Percentiles rank a stretch among this genome's conserved stretches.
Conservation (phyloP, 257 asterid species). For the Salvia miltiorrhiza region DNA sequence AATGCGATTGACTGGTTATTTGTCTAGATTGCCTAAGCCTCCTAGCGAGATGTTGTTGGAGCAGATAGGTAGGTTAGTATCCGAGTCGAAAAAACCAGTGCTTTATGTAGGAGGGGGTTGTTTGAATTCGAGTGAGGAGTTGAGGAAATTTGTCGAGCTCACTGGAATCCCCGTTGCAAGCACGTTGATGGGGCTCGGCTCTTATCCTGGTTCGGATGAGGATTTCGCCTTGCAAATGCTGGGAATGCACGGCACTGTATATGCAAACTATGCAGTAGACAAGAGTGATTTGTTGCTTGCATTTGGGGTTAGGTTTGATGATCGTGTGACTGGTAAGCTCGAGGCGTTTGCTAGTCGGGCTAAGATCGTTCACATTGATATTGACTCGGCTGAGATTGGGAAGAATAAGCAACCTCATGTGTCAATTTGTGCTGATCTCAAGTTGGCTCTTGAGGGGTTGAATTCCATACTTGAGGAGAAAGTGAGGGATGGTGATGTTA, state of each 20-base stretch:
- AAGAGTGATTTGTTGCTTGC: constrained; percentile 79
- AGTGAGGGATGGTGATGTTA: constrained; percentile 13
- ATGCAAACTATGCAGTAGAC: constrained; percentile 72
- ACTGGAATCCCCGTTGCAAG: constrained; percentile 81
- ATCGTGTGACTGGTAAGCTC: constrained; percentile 77
- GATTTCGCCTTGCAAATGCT: constrained; percentile 62
- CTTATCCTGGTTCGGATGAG: constrained; percentile 61
- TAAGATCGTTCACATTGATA: constrained; percentile 81
- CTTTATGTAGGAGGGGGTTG: constrained; percentile 92
- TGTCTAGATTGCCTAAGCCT: constrained; percentile 58
- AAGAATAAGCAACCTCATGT: constrained; percentile 81
- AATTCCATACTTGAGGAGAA: constrained; percentile 47
- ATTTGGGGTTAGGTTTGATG: constrained; percentile 84
- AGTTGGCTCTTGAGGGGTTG: constrained; percentile 52
- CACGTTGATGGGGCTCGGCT: constrained; percentile 79
- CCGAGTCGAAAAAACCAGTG: constrained; percentile 64
- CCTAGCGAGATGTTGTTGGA: constrained; percentile 42
- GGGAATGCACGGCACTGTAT: constrained; percentile 93
- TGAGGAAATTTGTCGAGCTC: constrained; percentile 55
- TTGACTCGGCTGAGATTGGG: constrained; percentile 80
- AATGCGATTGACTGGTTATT: constrained; percentile 53
- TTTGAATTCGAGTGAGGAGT: constrained; percentile 64
- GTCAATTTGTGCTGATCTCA: constrained; percentile 67
- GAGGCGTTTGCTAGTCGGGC: constrained; percentile 86
- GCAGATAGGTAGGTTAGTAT: constrained; percentile 55